Percentiles rank a stretch among this genome's conserved stretches.
Conservation (phyloP, 129 eudicot species). For the Arctium lappa region DNA sequence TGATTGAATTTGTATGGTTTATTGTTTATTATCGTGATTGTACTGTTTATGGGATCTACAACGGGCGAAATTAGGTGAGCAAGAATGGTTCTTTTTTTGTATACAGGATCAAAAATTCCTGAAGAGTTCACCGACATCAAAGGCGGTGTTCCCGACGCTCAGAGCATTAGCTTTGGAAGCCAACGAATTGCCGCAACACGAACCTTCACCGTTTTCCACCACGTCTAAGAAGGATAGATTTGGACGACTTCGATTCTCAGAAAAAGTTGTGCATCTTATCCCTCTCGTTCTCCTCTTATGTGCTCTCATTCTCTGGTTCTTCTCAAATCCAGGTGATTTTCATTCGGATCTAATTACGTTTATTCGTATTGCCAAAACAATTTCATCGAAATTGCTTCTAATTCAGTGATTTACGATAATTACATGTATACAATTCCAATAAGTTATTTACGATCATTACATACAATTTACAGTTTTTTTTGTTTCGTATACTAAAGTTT, state of each 20-base stretch:
- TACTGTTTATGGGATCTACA: no score
- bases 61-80: no score
- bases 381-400: no score
- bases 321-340: constrained; percentile 59
- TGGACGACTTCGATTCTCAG: constrained; percentile 42
- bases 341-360: background rate
- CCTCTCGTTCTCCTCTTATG: constrained; percentile 65
- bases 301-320: constrained; percentile 57
- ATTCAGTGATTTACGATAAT: no score
- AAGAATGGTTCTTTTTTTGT: no score
- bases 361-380: background rate
- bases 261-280: constrained; percentile 58
- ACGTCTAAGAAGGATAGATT: constrained; percentile 55
- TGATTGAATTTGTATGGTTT: no score
- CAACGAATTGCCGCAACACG: constrained; percentile 40
- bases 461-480: no score
- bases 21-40: no score
- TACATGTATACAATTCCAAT: no score
- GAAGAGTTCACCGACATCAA: constrained; percentile 31
- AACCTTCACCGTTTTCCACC: constrained; percentile 36
- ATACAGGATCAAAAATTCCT: no score
- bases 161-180: constrained; percentile 51
- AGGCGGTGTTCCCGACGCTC: constrained; percentile 33
- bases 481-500: no score
- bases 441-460: no score